Evolutionary conservation across 192 early-diverging fungal genomes (phyloP).

Genomic region (Backusella psychrophila): DNA sequence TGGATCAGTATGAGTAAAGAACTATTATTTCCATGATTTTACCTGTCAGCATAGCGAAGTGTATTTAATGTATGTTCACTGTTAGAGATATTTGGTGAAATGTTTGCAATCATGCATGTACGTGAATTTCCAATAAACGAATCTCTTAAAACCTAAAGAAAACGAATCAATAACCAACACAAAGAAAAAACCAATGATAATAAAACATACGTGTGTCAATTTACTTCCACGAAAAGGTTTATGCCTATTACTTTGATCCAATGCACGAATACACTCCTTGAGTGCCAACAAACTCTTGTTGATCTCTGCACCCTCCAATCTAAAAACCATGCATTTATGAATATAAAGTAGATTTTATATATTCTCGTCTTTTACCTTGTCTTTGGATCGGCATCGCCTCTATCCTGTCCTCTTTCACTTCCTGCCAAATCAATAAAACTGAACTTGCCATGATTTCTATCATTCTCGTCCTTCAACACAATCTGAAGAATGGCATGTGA

Average conservation of each 20-base stretch:
- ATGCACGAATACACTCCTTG: conserved; percentile 96
- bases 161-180: neutral
- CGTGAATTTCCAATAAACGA: conserved; percentile 96
- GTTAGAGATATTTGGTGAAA: conserved; percentile 92
- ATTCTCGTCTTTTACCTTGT: conserved; percentile 58
- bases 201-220: conserved; percentile 72
- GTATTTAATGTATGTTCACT: conserved; percentile 96
- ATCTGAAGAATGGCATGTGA: conserved; percentile 98
- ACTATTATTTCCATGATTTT: neutral
- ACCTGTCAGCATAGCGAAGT: conserved; percentile 92
- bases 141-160: conserved; percentile 80
- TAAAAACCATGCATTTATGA: conserved; percentile 8
- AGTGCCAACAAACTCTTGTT: conserved; percentile 97
- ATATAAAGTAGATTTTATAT: neutral
- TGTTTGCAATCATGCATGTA: conserved; percentile 98
- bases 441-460: conserved; percentile 75
- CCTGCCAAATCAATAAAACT: conserved; percentile 98
- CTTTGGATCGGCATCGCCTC: conserved; percentile 88
- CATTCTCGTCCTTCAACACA: conserved; percentile 63
- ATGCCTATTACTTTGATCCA: conserved; percentile 93
- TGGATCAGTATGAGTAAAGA: neutral
- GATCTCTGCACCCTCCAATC: conserved; percentile 98
- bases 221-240: conserved; percentile 97
- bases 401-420: conserved; percentile 96
- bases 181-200: neutral